Percentiles rank a stretch among this genome's conserved stretches.
phyloP scores from a whole-genome alignment of 2,329 filamentous ascomycete species.

The Elsinoe batatas region DNA sequence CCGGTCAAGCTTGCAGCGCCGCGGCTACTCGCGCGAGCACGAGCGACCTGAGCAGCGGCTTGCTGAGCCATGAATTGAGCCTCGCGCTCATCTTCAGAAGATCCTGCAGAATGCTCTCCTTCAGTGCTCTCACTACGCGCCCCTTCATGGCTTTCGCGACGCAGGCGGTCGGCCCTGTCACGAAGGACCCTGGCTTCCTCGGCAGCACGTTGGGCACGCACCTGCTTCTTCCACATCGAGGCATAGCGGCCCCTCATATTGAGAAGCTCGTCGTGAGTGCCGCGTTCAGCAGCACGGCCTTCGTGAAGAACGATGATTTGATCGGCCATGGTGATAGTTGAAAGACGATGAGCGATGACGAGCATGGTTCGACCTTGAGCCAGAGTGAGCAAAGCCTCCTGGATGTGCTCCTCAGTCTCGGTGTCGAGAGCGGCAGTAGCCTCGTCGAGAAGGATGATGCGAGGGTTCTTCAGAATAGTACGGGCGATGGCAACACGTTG shows the following conservation, averaged over 20 bases:
- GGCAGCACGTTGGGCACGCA: conserved; percentile 40
- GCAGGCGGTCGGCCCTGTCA: conserved; percentile 40
- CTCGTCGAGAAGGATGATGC: conserved; percentile 87
- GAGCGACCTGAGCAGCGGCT: conserved; percentile 13
- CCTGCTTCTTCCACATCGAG: conserved; percentile 45
- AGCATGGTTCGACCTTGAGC: conserved; percentile 82
- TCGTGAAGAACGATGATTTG: conserved; percentile 47
- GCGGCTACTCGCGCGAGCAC: conserved; percentile 10
- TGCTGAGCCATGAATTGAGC: conserved; percentile 14
- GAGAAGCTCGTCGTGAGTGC: conserved; percentile 43
- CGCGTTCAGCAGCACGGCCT: conserved; percentile 42
- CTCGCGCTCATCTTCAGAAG: conserved; percentile 29
- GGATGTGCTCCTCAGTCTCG: conserved; percentile 87
- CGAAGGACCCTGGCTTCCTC: conserved; percentile 41
- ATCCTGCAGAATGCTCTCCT: conserved; percentile 30
- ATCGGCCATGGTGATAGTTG: conserved; percentile 46
- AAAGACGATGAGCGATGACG: conserved; percentile 71
- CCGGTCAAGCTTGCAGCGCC: conserved; percentile 18
- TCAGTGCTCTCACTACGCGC: conserved; percentile 14
- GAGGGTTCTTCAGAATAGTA: conserved; percentile 83
- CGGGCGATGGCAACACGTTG: conserved; percentile 88
- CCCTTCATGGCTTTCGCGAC: conserved; percentile 32
- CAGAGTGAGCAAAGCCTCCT: conserved; percentile 71
- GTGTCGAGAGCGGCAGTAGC: conserved; percentile 86
- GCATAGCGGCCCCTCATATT: conserved; percentile 38